Evolutionary conservation across 306 rosid species (phyloP), one percentile per base, ranked within the genome.

Genomic region (Myrica gale): DNA sequence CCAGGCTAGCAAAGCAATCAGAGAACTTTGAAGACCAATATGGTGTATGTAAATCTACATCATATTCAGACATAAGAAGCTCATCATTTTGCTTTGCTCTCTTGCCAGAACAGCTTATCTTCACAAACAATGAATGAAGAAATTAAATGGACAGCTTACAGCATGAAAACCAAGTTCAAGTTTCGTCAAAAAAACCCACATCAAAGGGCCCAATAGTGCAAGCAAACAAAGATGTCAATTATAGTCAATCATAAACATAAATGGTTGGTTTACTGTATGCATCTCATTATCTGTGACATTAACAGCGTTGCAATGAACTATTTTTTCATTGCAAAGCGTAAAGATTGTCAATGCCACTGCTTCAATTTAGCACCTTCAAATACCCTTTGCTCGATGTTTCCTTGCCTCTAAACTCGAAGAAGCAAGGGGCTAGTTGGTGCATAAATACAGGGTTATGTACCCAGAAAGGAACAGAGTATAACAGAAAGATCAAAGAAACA

Each of bases 21-120:
- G 89, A 78, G 89, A 86, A 86, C 89, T 86, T 81, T 86, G 84
- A 83, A 83, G 85, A 78, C 87, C 78, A 79, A 20, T 57, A 69
- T 56, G 75, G 42, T 78, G 42, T 78, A 74, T 37, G 19, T 47
- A 44, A n/a, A 72, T 86, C 85, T 7, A 78, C 87, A 86, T 71
- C 74, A 58, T 20, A 41, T 83, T 86, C 87, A 78, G 87, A 73
- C 26, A 6, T 48, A 19, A 48, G 51, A 71, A 52, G 0, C 23
- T 76, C 84, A 71, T 76, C 81, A 72, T 72, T 68, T 79, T 67
- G 81, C 83, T 47, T 53, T 71, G 69, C 51, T 44, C 12, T 80
- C 39, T 48, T 39, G 42, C 52, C 4, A n/a, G 26, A 56, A 42
- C 41, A 56, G 3, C 62, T 19, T 17, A 65, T 6, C 48, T 3